Evolutionary conservation across 208 protist genomes (phyloP), one percentile per base, ranked within the genome.

Genomic region (Wallacemonas collosoma): DNA sequence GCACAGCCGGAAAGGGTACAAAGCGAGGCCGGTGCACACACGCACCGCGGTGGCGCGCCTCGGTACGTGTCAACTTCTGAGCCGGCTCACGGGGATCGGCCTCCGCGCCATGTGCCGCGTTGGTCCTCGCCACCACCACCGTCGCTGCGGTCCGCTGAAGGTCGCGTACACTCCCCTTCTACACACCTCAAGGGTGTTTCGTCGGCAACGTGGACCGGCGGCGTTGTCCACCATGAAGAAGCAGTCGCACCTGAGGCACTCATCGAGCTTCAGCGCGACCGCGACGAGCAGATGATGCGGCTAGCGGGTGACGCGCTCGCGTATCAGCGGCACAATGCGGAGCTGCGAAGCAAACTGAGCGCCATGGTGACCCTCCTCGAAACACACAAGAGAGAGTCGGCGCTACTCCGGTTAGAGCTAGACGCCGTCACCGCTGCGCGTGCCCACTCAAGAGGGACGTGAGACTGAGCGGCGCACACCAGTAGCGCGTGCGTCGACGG

Each of bases 331-430:
- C 67, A 69, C 5, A 93, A 92, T 67, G 68, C 80, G 17, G 82
- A 91, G 44, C 74, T 95, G 51, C 83, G 85, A 2, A 77, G 81
- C 9, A 70, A 88, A 45, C 76, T 95, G 38, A 81, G 85, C 0
- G 50, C 85, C 7, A 74, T 88, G 26, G 73, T 85, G 41, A 71
- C 76, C 5, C 71, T 86, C 56, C 68, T 93, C 40, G 86, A 95
- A 50, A 58, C 69, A 2, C 88, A 93, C 55, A 57, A 81, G 54
- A 83, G 84, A 4, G 88, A 93, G 68, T 58, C 82, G 35, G 81
- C 86, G 4, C 77, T 93, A 74, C 60, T 95, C 54, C 88, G 90
- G 0, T 48, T 87, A 14, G 86, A 95, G 68, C 71, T 95, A 9
- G 68, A 91, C 8, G 78, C 90, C 40, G 76, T 89, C 62, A 76